These are phyloP conservation scores for Exophiala sideris DNA, from an alignment of 2,329 filamentous ascomycete species.

Conservation along the genomic window DNA sequence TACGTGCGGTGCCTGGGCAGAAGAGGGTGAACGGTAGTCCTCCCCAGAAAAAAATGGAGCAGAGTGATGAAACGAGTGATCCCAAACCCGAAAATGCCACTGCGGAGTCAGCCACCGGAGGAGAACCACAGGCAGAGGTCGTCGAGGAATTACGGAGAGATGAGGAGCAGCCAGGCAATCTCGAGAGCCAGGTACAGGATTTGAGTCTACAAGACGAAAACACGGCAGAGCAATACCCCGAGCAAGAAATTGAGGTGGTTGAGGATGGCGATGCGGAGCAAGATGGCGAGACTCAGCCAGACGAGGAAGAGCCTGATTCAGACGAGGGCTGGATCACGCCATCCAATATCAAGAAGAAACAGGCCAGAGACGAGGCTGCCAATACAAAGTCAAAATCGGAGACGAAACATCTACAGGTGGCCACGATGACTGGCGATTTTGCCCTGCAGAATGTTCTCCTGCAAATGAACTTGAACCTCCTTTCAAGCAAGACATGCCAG, in stretches of 20 bases:
- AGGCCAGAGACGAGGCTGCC: slow-evolving; percentile 61
- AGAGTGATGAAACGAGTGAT: slow-evolving; percentile 9
- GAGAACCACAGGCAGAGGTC: slow-evolving; percentile 19
- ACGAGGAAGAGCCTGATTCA: slow-evolving; percentile 35
- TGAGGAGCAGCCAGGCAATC: not conserved
- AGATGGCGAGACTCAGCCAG: slow-evolving; percentile 30
- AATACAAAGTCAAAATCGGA: slow-evolving; percentile 50
- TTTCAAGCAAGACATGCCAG: slow-evolving; percentile 69
- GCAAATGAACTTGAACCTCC: slow-evolving; percentile 87
- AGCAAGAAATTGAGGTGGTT: slow-evolving; percentile 27
- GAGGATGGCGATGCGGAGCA: slow-evolving; percentile 13
- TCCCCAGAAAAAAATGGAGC: slow-evolving; percentile 38
- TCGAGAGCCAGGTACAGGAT: slow-evolving; percentile 5
- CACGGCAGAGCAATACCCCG: slow-evolving; percentile 27
- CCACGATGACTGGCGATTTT: slow-evolving; percentile 91
- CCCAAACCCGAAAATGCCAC: too few relatives aligned
- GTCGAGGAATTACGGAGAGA: slow-evolving; percentile 16
- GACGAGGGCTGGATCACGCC: slow-evolving; percentile 91
- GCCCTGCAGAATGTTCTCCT: slow-evolving; percentile 97
- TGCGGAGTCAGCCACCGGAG: not conserved
- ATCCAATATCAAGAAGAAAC: slow-evolving; percentile 81
- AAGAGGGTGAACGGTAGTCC: slow-evolving; percentile 71
- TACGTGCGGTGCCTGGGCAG: slow-evolving; percentile 75
- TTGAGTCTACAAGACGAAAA: slow-evolving; percentile 13
- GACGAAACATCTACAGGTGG: slow-evolving; percentile 71